Evolutionary conservation across 139 green algal genomes (phyloP).

Genomic region (Tetraselmis chui): DNA sequence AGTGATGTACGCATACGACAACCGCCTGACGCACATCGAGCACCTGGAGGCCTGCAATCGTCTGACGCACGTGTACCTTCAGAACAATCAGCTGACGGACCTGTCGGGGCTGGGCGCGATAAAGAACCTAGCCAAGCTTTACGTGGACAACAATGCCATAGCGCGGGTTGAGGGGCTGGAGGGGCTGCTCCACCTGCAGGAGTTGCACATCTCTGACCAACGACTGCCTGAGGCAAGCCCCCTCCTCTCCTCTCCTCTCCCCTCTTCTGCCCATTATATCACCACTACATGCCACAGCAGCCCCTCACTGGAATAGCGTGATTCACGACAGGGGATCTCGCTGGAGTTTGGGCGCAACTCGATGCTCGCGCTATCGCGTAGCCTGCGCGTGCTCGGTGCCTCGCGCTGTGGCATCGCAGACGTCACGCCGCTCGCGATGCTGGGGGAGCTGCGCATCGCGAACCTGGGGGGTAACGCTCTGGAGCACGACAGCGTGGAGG

Average conservation of each 20-base stretch:
- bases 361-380: not conserved
- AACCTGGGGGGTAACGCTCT: not conserved
- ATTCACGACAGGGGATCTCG: not conserved
- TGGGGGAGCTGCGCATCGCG: not conserved
- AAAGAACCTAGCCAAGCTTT: not conserved
- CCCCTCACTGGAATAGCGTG: too few species aligned
- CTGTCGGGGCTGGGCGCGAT: not conserved
- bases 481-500: not conserved
- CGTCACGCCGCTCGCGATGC: not conserved
- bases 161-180: not conserved
- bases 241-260: too few species aligned
- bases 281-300: too few species aligned
- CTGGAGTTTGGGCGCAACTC: not conserved
- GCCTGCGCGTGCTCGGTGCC: not conserved
- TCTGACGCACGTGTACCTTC: constrained; percentile 2
- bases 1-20: not conserved
- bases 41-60: not conserved
- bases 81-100: not conserved
- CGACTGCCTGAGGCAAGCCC: not conserved
- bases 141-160: not conserved
- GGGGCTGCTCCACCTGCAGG: not conserved
- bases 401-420: not conserved
- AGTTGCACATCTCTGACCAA: constrained; percentile 1
- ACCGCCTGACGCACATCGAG: not conserved
- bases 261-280: too few species aligned